Percentiles rank a stretch among this genome's conserved stretches.
Evolutionary conservation across 208 protist genomes (phyloP).

Genomic region (Acanthamoeba quina): DNA sequence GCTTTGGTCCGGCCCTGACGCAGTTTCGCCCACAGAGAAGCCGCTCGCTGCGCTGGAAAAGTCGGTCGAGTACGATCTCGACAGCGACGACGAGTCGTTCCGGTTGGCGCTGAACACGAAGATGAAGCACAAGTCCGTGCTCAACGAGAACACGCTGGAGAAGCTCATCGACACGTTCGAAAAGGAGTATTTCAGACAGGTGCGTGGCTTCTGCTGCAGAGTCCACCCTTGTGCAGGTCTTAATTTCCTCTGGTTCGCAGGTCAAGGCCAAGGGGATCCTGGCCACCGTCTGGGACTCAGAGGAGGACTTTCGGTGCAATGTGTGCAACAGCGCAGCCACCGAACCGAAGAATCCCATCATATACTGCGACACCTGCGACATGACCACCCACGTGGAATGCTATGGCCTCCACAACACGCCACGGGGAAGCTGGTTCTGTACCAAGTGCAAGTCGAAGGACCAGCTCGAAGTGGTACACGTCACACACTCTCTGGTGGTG

Average conservation of each 20-base stretch:
- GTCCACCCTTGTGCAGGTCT: too few relatives aligned
- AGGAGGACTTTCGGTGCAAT: conserved; percentile 45
- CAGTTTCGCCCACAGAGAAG: not conserved
- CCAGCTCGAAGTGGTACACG: conserved; percentile 53
- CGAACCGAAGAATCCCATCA: conserved; percentile 35
- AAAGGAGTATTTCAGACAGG: conserved; percentile 45
- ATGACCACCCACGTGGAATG: conserved; percentile 50
- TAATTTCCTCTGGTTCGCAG: not conserved
- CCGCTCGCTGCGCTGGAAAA: not conserved
- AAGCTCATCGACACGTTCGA: conserved; percentile 32
- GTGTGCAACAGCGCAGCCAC: conserved; percentile 29
- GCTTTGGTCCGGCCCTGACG: too few relatives aligned
- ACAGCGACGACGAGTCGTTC: conserved; percentile 31
- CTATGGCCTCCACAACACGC: conserved; percentile 50
- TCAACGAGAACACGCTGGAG: conserved; percentile 17
- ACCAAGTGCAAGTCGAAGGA: conserved; percentile 65
- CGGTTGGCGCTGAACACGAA: not conserved
- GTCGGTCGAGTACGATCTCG: conserved; percentile 26
- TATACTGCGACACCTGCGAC: conserved; percentile 66
- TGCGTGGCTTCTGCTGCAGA: not conserved
- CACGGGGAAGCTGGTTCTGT: conserved; percentile 62
- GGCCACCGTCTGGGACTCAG: conserved; percentile 31
- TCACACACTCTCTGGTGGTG: not conserved
- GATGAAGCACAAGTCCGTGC: not conserved
- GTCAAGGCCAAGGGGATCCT: not conserved